Base-by-base conservation (phyloP, 352 stramenopile species). In the Phytophthora pini region DNA sequence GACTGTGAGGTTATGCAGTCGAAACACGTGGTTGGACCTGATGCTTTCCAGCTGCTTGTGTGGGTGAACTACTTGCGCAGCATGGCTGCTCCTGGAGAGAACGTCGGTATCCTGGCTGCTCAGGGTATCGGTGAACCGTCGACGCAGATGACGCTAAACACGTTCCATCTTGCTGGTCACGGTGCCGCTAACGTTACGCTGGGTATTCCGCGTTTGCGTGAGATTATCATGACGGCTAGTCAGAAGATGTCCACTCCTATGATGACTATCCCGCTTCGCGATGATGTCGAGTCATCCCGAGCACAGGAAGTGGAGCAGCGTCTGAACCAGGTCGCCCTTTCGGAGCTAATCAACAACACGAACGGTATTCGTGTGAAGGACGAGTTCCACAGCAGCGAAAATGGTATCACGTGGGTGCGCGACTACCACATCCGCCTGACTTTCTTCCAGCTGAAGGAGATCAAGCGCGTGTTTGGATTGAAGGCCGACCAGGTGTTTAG, bases 61-160 rank as follows among this genome's bases (percentile, higher is more conserved):
- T 99, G 96, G 86, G 89, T 98, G 17, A 99, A 99, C 79, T 99
- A 99, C 77, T 88, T 98, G 74, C 87, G 93, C 46, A 98, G 97
- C 59, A 90, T 99, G 75, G 96, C 87, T 36, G 89, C 93, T 62
- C 98, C 98, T 26, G 98, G 98, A 45, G 98, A 99, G 76, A 97
- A 98, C 40, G 98, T 99, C 5, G 98, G 98, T 57, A 94, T 97
- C 32, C 96, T 99, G 56, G 97, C 97, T 51, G 98, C 97, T 29
- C 98, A 99, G 84, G 98, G 91, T 66, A 96, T 99, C 70, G 98
- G 98, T 40, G 98, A 99, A 74, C 98, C 98, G n/a, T 99, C 97
- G 31, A 99, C 98, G 6, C 98, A 99, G 79, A 99, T 99, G 98
- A 99, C 98, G 54, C 88, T 99, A 9, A 99, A 99, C 84, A 99